These are phyloP conservation scores for Annulohypoxylon bovei DNA, from an alignment of 495 filamentous ascomycete genomes.

Conservation along the genomic window DNA sequence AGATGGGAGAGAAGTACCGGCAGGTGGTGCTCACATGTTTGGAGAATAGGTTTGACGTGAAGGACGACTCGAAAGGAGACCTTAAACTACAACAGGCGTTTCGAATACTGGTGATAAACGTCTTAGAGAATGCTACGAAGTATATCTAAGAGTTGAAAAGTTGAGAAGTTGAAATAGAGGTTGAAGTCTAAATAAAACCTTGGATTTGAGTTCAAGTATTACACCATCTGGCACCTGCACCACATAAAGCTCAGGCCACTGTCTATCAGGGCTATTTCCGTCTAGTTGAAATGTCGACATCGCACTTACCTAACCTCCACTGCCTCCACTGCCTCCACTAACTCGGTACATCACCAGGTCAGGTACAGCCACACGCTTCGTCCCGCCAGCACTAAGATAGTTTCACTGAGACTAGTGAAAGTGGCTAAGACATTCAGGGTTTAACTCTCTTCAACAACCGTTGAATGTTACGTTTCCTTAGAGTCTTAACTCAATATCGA, in stretches of 20 bases:
- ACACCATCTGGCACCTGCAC: too few species aligned
- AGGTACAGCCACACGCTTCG: background rate
- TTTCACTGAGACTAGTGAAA: background rate
- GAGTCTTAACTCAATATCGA: too few species aligned
- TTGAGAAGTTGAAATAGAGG: background rate
- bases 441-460: background rate
- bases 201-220: background rate
- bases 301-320: background rate
- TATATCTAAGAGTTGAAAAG: conserved; percentile 5
- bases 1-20: conserved; percentile 47
- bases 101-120: conserved; percentile 45
- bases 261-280: too few species aligned
- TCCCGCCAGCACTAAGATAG: background rate
- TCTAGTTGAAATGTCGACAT: too few species aligned
- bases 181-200: too few species aligned
- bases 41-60: conserved; percentile 41
- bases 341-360: background rate
- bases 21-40: conserved; percentile 47
- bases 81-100: conserved; percentile 49
- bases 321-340: too few species aligned
- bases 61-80: conserved; percentile 48
- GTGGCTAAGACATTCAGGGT: background rate
- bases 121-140: conserved; percentile 38
- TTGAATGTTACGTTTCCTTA: too few species aligned
- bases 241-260: background rate